These are phyloP conservation scores for Skeletonema grethae DNA, from an alignment of 108 stramenopile genomes.

Conservation along the genomic window DNA sequence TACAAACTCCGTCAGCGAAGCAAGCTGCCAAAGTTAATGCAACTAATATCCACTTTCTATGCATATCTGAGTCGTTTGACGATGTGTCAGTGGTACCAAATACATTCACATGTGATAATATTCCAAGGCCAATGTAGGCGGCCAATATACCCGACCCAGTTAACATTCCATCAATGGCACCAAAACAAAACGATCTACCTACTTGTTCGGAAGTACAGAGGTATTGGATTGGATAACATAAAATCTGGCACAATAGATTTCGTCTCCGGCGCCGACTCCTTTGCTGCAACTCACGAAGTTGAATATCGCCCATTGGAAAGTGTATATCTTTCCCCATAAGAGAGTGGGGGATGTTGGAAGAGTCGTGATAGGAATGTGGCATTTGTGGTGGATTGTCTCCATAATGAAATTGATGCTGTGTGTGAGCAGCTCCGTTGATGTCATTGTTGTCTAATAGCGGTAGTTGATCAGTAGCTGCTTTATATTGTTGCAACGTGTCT, in stretches of 20 bases:
- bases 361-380: not conserved
- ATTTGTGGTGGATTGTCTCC: conserved; percentile 7
- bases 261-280: conserved; percentile 16
- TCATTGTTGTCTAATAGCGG: not conserved
- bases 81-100: not conserved
- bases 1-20: conserved; percentile 70
- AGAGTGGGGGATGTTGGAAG: conserved; percentile 5
- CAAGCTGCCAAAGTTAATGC: conserved; percentile 63
- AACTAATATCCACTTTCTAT: conserved; percentile 42
- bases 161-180: conserved; percentile 80
- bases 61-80: conserved; percentile 13
- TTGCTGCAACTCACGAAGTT: conserved; percentile 6
- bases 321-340: conserved; percentile 12
- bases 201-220: conserved; percentile 20
- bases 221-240: conserved; percentile 33
- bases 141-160: conserved; percentile 71
- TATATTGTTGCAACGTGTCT: not conserved
- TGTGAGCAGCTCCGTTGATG: conserved; percentile 12
- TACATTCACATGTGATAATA: conserved; percentile 30
- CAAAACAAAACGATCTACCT: conserved; percentile 70
- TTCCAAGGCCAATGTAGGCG: conserved; percentile 62
- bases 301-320: not conserved
- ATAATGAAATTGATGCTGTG: conserved; percentile 34
- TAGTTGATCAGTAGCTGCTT: not conserved
- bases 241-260: conserved; percentile 11